A percentile compares a stretch with the other conserved stretches of the same genome.
These are phyloP conservation scores for Trichomonas vaginalis DNA, from an alignment of 208 protist genomes.

Conservation along the genomic window DNA sequence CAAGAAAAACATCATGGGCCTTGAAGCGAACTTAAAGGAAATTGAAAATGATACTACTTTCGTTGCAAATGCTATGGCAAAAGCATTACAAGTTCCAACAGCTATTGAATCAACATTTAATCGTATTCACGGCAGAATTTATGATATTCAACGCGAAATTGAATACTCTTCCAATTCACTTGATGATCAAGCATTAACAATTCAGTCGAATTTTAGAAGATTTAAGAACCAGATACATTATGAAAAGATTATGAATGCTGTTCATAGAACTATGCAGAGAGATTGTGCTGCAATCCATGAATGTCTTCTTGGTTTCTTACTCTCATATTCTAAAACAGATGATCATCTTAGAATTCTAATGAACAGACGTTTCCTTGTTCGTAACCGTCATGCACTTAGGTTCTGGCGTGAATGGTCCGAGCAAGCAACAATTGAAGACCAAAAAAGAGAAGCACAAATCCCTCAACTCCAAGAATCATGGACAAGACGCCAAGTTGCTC, in stretches of 20 bases:
- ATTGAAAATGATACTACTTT: constrained; percentile 2
- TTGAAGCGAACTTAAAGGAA: background rate
- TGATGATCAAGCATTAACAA: background rate
- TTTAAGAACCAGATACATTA: background rate
- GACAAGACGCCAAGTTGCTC: background rate
- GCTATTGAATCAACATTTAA: background rate
- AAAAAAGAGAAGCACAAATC: background rate
- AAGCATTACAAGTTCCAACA: constrained; percentile 3
- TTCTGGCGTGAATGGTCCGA: background rate
- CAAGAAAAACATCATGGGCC: background rate
- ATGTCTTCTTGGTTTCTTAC: background rate
- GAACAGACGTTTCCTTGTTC: background rate
- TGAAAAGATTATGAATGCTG: background rate
- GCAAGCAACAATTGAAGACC: background rate
- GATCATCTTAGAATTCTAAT: background rate
- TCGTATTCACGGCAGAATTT: background rate
- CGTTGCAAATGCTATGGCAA: background rate
- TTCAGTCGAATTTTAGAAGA: background rate
- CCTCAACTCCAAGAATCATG: background rate
- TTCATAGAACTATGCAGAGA: background rate
- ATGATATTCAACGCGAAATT: constrained; percentile 8
- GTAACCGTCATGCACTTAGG: background rate
- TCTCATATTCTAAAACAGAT: background rate
- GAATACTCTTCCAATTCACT: background rate
- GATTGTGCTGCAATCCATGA: background rate